Percentiles rank a stretch among this genome's conserved stretches.
These are phyloP conservation scores for Tetrapyrgos nigripes DNA, from an alignment of 1,284 basidiomycete genomes.

Conservation along the genomic window DNA sequence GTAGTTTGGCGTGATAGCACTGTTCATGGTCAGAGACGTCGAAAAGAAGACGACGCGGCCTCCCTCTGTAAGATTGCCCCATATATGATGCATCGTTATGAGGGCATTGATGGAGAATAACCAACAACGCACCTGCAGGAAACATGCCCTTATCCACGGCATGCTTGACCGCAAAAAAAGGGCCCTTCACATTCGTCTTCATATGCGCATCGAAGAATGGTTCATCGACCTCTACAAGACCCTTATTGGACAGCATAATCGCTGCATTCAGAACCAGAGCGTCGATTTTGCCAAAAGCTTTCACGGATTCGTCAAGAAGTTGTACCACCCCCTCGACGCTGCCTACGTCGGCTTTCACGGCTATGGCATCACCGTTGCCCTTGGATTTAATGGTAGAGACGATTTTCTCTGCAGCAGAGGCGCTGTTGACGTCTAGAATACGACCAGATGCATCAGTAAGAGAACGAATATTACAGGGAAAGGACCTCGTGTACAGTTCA, in stretches of 20 bases:
- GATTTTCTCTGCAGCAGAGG: constrained; percentile 49
- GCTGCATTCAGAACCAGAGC: constrained; percentile 63
- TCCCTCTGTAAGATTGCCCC: constrained; percentile 36
- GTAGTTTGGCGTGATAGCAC: constrained; percentile 42
- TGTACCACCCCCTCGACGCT: constrained; percentile 48
- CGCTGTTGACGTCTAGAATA: constrained; percentile 30
- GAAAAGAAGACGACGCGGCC: constrained; percentile 64
- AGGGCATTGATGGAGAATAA: neutral
- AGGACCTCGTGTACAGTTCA: constrained; percentile 60
- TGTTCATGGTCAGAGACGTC: constrained; percentile 50
- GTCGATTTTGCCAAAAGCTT: constrained; percentile 56
- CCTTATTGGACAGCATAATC: constrained; percentile 49
- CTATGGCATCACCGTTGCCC: constrained; percentile 52
- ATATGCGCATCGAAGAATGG: constrained; percentile 54
- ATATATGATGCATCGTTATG: neutral
- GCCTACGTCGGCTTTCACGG: constrained; percentile 58
- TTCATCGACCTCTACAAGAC: constrained; percentile 54
- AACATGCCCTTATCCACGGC: constrained; percentile 44
- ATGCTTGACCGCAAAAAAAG: constrained; percentile 60
- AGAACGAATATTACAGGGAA: too few species aligned
- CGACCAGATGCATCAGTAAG: too few species aligned
- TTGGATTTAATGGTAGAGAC: constrained; percentile 48
- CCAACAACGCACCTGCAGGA: constrained; percentile 43
- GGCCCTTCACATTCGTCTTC: constrained; percentile 61
- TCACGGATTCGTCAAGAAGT: constrained; percentile 54